Evolutionary conservation across 2,329 filamentous ascomycete genomes (phyloP).

Genomic region (Calonectria honghensis): DNA sequence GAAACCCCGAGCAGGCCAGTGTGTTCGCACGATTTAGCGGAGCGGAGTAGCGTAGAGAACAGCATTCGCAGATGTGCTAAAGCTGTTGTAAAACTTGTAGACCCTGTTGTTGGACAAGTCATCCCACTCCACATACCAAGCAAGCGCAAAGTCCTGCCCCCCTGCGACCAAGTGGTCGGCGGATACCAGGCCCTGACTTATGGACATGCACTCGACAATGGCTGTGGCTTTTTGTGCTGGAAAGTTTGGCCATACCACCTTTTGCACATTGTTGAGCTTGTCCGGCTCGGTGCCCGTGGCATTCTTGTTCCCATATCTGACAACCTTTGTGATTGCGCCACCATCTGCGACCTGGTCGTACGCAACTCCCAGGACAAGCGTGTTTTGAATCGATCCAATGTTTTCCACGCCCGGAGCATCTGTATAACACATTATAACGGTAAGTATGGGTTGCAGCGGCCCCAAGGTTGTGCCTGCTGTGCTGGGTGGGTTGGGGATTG

Average conservation of each 20-base stretch:
- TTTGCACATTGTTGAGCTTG: not conserved
- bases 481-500: not conserved
- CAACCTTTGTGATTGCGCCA: too few relatives aligned
- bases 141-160: not conserved
- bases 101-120: not conserved
- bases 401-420: not conserved
- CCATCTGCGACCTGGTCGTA: too few relatives aligned
- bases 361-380: not conserved
- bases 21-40: too few relatives aligned
- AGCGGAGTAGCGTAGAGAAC: too few relatives aligned
- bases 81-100: not conserved
- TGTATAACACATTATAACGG: slow-evolving; percentile 3
- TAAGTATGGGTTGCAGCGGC: not conserved
- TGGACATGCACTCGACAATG: not conserved
- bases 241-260: not conserved
- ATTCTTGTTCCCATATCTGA: not conserved
- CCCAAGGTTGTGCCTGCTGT: not conserved
- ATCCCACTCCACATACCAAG: not conserved
- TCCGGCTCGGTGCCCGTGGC: not conserved
- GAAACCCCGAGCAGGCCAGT: too few relatives aligned
- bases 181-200: not conserved
- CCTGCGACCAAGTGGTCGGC: not conserved
- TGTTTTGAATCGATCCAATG: not conserved
- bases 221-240: not conserved
- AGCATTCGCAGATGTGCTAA: not conserved